Percentiles rank a stretch among this genome's conserved stretches.
These are phyloP conservation scores for Yamadazyma endophytica DNA, from an alignment of 805 yeast species.

Conservation along the genomic window DNA sequence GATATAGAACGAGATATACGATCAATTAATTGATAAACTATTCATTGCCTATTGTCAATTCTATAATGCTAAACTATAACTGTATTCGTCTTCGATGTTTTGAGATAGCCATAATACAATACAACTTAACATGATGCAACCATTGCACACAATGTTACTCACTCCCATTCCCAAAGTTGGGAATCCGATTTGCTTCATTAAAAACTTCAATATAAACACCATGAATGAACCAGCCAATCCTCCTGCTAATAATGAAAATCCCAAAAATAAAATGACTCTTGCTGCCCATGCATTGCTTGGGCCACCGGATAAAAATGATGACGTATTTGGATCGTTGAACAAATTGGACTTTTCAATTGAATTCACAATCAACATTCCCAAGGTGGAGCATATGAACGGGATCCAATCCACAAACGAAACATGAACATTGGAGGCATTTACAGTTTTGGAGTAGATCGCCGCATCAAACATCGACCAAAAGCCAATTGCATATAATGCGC, in stretches of 20 bases:
- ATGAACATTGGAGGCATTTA: conserved; percentile 82
- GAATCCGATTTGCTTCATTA: conserved; percentile 71
- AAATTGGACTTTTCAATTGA: conserved; percentile 66
- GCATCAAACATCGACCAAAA: conserved; percentile 90
- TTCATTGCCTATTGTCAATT: background rate
- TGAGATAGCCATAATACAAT: conserved; percentile 89
- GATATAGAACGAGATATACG: background rate
- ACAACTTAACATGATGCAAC: conserved; percentile 82
- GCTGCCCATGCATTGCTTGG: conserved; percentile 85
- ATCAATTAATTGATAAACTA: no score
- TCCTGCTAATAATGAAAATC: conserved; percentile 89
- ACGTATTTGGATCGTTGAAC: conserved; percentile 33
- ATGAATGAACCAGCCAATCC: conserved; percentile 91
- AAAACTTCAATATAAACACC: conserved; percentile 79
- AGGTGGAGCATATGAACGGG: conserved; percentile 80
- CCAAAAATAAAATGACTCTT: conserved; percentile 81
- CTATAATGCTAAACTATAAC: conserved; percentile 80
- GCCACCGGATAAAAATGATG: conserved; percentile 37
- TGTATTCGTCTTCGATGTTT: conserved; percentile 93
- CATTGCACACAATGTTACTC: conserved; percentile 77
- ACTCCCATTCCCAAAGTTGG: conserved; percentile 96
- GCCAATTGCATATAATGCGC: conserved; percentile 77
- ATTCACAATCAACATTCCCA: conserved; percentile 84
- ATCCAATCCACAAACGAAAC: conserved; percentile 94
- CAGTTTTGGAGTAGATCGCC: conserved; percentile 77